These are phyloP conservation scores for Globisporangium megalacanthum DNA, from an alignment of 352 stramenopile genomes.

Conservation along the genomic window DNA sequence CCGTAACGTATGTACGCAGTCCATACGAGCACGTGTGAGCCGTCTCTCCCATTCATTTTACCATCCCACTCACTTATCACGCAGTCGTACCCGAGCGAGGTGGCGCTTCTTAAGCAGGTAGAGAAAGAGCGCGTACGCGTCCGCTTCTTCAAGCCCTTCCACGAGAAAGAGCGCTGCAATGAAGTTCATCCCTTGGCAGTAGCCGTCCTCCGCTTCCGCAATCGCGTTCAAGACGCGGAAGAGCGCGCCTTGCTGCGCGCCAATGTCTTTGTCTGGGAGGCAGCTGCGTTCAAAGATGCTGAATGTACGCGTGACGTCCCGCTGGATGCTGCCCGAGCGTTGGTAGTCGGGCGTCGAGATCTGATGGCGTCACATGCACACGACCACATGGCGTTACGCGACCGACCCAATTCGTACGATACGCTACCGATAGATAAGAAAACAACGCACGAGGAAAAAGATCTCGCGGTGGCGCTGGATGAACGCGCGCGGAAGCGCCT, in stretches of 20 bases:
- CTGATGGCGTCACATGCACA: conserved; percentile 5
- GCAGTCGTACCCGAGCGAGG: conserved; percentile 35
- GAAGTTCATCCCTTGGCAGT: conserved; percentile 89
- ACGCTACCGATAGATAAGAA: background rate
- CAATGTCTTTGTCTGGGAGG: conserved; percentile 27
- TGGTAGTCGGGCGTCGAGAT: conserved; percentile 62
- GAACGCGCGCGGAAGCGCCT: conserved; percentile 40
- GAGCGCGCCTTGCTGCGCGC: conserved; percentile 50
- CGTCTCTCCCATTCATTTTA: background rate
- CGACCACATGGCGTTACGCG: background rate
- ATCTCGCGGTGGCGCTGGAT: conserved; percentile 70
- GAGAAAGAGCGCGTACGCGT: conserved; percentile 77
- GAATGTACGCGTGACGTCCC: conserved; percentile 82
- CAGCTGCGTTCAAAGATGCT: conserved; percentile 75
- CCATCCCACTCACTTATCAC: background rate
- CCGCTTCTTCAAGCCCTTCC: conserved; percentile 69
- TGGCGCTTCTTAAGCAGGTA: conserved; percentile 81
- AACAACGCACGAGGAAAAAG: conserved; percentile 51
- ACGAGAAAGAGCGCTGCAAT: conserved; percentile 83
- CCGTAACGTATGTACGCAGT: background rate
- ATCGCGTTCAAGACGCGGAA: conserved; percentile 82
- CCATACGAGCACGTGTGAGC: background rate
- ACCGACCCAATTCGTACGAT: background rate
- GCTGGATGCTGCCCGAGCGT: conserved; percentile 63
- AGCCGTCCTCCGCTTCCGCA: conserved; percentile 69